phyloP scores from a whole-genome alignment of 495 filamentous ascomycete genomes.

The Parmelia sp. region DNA sequence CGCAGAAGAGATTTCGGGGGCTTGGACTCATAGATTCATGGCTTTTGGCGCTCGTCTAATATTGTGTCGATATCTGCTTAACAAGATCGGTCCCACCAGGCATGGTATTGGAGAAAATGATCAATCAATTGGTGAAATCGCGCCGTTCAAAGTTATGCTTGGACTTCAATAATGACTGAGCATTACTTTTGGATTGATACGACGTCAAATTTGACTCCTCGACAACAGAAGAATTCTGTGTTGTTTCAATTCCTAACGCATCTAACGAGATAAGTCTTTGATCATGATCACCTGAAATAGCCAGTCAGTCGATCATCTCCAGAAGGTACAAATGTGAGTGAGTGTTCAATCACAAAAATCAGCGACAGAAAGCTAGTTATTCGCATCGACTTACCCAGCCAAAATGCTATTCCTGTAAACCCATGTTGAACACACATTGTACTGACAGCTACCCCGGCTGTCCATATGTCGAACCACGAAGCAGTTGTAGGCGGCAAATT shows the following conservation, averaged over 20 bases:
- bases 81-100: too few relatives aligned
- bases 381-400: not conserved
- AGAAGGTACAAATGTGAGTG: not conserved
- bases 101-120: too few relatives aligned
- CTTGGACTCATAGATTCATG: too few relatives aligned
- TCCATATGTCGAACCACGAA: not conserved
- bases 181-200: too few relatives aligned
- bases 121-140: too few relatives aligned
- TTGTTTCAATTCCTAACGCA: not conserved
- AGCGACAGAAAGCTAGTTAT: not conserved
- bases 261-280: not conserved
- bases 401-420: not conserved
- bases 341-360: not conserved
- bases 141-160: too few relatives aligned
- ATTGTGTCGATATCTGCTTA: too few relatives aligned
- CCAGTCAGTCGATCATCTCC: not conserved
- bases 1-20: too few relatives aligned
- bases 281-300: not conserved
- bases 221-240: not conserved
- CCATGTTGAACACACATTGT: not conserved
- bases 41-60: too few relatives aligned
- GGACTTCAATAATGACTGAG: too few relatives aligned
- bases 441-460: not conserved
- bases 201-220: not conserved
- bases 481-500: not conserved